Percentiles rank a stretch among this genome's conserved stretches.
These are phyloP conservation scores for Trichoderma aggressivum DNA, from an alignment of 2,329 filamentous ascomycete genomes.

Conservation along the genomic window DNA sequence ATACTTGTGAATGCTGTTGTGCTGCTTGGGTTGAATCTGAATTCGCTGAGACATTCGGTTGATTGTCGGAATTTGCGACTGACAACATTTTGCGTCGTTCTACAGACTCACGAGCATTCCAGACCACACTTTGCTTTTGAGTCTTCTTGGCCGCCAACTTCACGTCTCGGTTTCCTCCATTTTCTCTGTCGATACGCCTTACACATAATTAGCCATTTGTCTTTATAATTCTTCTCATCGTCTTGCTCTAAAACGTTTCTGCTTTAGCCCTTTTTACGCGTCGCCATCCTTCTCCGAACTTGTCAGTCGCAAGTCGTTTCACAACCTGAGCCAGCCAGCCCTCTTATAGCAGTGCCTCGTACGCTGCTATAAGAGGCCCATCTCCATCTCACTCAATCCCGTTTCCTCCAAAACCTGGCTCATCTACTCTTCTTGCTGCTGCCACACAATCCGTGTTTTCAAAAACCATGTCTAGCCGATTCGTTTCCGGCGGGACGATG, in stretches of 20 bases:
- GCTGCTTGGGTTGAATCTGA: not conserved
- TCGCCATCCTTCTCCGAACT: no score
- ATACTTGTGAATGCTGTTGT: not conserved
- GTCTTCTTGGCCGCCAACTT: not conserved
- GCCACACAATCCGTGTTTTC: not conserved
- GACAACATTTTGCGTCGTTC: not conserved
- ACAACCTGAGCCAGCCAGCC: not conserved
- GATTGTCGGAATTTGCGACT: not conserved
- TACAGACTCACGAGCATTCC: not conserved
- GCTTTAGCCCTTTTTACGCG: not conserved
- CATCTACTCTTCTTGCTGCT: not conserved
- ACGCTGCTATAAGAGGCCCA: not conserved
- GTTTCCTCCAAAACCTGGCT: not conserved
- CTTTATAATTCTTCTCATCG: not conserved
- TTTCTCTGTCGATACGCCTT: not conserved
- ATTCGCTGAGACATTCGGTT: not conserved
- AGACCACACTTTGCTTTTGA: not conserved
- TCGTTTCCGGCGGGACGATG: conserved; percentile 53
- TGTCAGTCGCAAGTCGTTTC: not conserved
- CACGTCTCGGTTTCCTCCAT: not conserved
- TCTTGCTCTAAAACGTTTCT: not conserved
- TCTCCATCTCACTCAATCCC: not conserved
- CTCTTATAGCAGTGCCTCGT: not conserved
- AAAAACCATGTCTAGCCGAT: conserved; percentile 48
- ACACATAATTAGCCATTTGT: not conserved